Evolutionary conservation across 2,329 filamentous ascomycete species (phyloP).

Genomic region (Penicillium sp.): DNA sequence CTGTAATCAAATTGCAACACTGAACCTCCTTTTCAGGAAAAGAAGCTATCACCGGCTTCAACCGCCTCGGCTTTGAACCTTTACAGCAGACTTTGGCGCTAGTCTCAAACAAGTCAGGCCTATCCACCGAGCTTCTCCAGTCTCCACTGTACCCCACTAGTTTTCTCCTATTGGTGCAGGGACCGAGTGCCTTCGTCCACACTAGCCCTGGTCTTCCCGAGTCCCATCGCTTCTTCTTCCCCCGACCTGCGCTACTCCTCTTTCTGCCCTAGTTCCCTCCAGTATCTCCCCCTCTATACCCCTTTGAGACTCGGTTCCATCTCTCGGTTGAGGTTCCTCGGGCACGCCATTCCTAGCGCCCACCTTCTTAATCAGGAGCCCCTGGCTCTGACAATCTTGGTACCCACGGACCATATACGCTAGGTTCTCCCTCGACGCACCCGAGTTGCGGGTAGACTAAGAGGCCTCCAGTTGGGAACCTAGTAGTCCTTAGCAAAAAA

Average conservation of each 20-base stretch:
- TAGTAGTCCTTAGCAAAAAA: conserved; percentile 13
- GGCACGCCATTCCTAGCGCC: conserved; percentile 26
- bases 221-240: conserved; percentile 25
- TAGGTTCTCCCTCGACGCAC: conserved; percentile 28
- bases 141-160: neutral
- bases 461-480: conserved; percentile 15
- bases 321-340: conserved; percentile 26
- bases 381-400: conserved; percentile 24
- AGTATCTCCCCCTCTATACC: conserved; percentile 12
- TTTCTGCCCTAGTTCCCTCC: conserved; percentile 27
- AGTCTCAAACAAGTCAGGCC: conserved; percentile 1
- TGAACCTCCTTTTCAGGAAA: conserved; percentile 6
- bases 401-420: conserved; percentile 27
- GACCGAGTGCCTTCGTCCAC: conserved; percentile 11
- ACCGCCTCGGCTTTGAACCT: conserved; percentile 18
- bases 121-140: conserved; percentile 11
- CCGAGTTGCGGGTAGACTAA: conserved; percentile 32
- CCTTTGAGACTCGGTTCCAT: conserved; percentile 10
- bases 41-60: conserved; percentile 20
- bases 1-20: conserved; percentile 8
- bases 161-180: conserved; percentile 1
- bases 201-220: conserved; percentile 23
- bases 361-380: conserved; percentile 6
- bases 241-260: conserved; percentile 31
- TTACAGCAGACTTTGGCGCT: conserved; percentile 10